Evolutionary conservation across 1,139 yeast species (phyloP), one percentile per base, ranked within the genome.

Genomic region (Eremothecium coryli): DNA sequence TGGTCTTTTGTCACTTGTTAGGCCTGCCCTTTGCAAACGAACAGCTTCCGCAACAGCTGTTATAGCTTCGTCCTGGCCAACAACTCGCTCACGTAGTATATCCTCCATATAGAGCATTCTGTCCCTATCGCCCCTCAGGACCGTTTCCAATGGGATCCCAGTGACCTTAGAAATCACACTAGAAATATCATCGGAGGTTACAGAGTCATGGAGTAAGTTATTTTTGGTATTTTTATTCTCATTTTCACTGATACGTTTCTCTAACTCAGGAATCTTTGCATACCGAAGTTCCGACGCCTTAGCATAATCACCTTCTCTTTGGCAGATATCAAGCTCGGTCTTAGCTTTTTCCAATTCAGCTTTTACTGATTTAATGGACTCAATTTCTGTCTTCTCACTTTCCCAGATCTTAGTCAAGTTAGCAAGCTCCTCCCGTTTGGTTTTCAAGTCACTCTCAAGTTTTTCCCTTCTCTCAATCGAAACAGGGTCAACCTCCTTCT

Each of bases 21-120:
- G 71, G 0, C 98, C 98, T 1, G 98, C 98, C 50, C 98, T 72
- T 58, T 90, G 97, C 42, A 90, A 67, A 56, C 96, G 78, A 8
- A 90, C 97, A 1, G 98, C 96, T 60, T 88, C 95, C 0, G 95
- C 70, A 33, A 90, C 80, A 0, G 95, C 82, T 40, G 72, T 71
- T 33, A 90, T 84, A 0, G 97, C 97, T 53, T 85, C 95, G 49
- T 88, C 95, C 61, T 90, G 98, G 3, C 98, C 98, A 41, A 90
- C 77, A 26, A 90, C 96, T 41, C 84, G 75, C 43, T 71, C 71
- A 47, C 75, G 74, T 45, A 90, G 62, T 1, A 84, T 71, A 5
- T 71, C 66, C 56, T 88, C 97, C 96, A 90, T 90, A 56, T 71
- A 82, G 38, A 90, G 59, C 39, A 90, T 67, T 52, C 86, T 80